Conservation (phyloP, 169 alveolate genomes). For the Toxoplasma gondii region DNA sequence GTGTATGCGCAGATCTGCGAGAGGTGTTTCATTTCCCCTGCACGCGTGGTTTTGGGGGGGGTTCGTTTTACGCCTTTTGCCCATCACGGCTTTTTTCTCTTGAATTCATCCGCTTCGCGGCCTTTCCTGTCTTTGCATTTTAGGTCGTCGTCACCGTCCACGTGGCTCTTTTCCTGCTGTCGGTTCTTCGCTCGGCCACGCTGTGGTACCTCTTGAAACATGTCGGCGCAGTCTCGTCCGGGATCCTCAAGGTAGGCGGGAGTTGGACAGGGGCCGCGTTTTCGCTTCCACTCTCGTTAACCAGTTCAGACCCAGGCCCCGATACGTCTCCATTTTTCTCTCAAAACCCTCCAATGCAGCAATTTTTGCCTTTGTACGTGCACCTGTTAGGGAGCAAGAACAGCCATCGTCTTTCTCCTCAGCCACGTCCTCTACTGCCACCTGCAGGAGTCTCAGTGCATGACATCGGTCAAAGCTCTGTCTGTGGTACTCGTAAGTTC, state of each 20-base stretch:
- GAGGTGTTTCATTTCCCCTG: too few species aligned
- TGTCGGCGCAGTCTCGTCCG: conserved; percentile 75
- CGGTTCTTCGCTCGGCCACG: conserved; percentile 72
- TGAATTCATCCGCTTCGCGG: neutral
- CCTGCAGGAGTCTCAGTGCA: conserved; percentile 72
- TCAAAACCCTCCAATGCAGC: neutral
- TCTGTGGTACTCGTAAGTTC: conserved; percentile 66
- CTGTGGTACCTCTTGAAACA: conserved; percentile 76
- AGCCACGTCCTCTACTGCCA: conserved; percentile 75
- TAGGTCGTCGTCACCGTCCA: conserved; percentile 61
- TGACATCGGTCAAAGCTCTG: conserved; percentile 66
- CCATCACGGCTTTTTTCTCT: too few species aligned
- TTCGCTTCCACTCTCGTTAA: too few species aligned
- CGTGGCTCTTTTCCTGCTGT: conserved; percentile 58
- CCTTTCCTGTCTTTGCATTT: neutral
- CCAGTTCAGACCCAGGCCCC: too few species aligned
- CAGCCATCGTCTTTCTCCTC: conserved; percentile 69
- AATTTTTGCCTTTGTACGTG: too few species aligned
- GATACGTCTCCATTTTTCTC: too few species aligned
- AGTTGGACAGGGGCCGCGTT: neutral
- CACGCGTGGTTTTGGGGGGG: too few species aligned
- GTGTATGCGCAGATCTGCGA: too few species aligned
- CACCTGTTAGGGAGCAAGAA: conserved; percentile 65
- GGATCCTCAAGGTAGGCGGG: conserved; percentile 68
- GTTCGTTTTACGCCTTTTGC: too few species aligned